Conservation (phyloP, 2,329 filamentous ascomycete species). For the Zelopaecilomyces penicillatus region DNA sequence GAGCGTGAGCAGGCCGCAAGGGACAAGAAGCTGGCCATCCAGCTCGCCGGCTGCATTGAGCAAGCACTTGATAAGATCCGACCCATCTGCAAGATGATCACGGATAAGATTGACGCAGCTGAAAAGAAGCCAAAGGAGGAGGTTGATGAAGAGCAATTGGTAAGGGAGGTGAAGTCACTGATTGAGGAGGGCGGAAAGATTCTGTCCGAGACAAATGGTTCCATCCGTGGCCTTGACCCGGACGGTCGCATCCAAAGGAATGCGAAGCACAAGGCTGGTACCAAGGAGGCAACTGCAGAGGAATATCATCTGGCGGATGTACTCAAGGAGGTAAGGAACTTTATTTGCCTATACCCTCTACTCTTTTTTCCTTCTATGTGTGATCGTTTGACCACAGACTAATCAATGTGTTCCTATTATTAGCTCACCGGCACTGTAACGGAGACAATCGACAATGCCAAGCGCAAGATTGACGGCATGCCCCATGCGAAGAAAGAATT, state of each 20-base stretch:
- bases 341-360: background rate
- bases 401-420: background rate
- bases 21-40: constrained; percentile 68
- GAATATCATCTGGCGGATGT: constrained; percentile 78
- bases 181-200: constrained; percentile 81
- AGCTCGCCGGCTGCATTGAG: constrained; percentile 64
- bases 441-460: constrained; percentile 76
- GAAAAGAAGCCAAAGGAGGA: constrained; percentile 78
- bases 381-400: constrained; percentile 6
- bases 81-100: constrained; percentile 80
- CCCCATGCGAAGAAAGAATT: constrained; percentile 91
- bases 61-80: constrained; percentile 77
- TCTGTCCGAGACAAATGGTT: constrained; percentile 76
- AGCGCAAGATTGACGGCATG: constrained; percentile 84
- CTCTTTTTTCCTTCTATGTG: background rate
- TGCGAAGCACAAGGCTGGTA: constrained; percentile 71
- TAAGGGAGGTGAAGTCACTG: constrained; percentile 76
- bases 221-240: constrained; percentile 80
- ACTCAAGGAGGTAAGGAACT: constrained; percentile 59
- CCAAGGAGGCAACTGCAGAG: constrained; percentile 58
- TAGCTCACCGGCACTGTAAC: constrained; percentile 70
- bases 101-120: constrained; percentile 70
- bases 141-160: constrained; percentile 81
- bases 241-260: constrained; percentile 78
- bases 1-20: constrained; percentile 48